Evolutionary conservation across 768 basidiomycete species (phyloP).

Genomic region (Phlegmacium glaucopus): DNA sequence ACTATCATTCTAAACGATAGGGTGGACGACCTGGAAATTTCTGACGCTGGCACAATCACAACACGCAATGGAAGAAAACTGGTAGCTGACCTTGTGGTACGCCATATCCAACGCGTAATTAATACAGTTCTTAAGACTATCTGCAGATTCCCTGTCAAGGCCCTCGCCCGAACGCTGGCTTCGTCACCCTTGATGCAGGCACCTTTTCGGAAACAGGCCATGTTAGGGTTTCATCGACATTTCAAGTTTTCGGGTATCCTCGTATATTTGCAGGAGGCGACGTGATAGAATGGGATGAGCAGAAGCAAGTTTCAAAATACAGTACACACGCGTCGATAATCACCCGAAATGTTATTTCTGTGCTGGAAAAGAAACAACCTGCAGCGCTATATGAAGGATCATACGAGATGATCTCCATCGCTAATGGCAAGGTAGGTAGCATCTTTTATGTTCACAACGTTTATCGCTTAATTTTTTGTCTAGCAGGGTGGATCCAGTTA

Average conservation of each 20-base stretch:
- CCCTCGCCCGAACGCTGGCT: conserved; percentile 44
- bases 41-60: conserved; percentile 36
- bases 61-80: conserved; percentile 51
- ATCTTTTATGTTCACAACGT: neutral
- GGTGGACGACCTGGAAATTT: conserved; percentile 40
- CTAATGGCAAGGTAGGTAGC: conserved; percentile 50
- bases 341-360: conserved; percentile 44
- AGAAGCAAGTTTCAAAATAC: conserved; percentile 53
- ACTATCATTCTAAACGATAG: conserved; percentile 50
- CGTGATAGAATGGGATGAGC: conserved; percentile 57
- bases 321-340: conserved; percentile 42
- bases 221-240: conserved; percentile 53
- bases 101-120: conserved; percentile 13
- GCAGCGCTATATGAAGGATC: conserved; percentile 42
- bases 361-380: conserved; percentile 33
- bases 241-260: conserved; percentile 50
- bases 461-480: neutral
- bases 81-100: conserved; percentile 55
- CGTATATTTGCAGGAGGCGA: conserved; percentile 66
- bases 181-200: conserved; percentile 40
- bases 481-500: conserved; percentile 42
- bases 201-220: conserved; percentile 34
- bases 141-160: conserved; percentile 34
- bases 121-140: neutral
- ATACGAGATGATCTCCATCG: conserved; percentile 51